Conservation (phyloP, 179 eudicot species). For the Spergularia azorica region DNA sequence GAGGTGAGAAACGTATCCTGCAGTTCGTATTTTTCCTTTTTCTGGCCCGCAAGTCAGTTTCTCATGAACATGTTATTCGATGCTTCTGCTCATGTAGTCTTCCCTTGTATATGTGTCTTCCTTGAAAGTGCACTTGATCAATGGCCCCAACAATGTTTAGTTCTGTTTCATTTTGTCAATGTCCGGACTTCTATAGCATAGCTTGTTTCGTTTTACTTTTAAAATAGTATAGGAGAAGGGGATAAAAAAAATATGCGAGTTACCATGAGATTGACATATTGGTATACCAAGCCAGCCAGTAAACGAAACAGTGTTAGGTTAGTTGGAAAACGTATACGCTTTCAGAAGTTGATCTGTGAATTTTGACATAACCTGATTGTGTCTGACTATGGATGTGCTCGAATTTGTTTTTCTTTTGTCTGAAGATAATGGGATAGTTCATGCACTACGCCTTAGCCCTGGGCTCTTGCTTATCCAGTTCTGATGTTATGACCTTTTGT, state of each 20-base stretch:
- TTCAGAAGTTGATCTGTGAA: neutral
- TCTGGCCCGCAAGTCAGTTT: neutral
- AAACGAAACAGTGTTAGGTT: neutral
- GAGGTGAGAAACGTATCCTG: slow-evolving; percentile 52
- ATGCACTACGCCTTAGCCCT: neutral
- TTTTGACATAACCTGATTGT: neutral
- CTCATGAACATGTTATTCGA: too few species aligned
- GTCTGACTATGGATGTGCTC: neutral
- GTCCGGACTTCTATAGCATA: too few species aligned
- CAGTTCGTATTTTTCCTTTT: neutral
- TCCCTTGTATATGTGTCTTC: too few species aligned
- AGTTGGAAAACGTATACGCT: neutral
- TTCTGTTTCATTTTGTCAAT: neutral
- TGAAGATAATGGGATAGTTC: neutral
- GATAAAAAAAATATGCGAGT: neutral
- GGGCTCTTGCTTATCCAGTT: slow-evolving; percentile 7
- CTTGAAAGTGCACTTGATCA: neutral
- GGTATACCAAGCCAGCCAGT: neutral
- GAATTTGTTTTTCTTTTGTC: neutral
- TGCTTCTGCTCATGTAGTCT: too few species aligned
- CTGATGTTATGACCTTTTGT: neutral
- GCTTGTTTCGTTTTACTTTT: neutral
- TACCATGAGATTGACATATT: neutral
- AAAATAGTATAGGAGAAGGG: neutral
- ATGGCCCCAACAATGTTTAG: neutral